Conservation (phyloP, 2,329 filamentous ascomycete species). For the Talaromyces marneffei region DNA sequence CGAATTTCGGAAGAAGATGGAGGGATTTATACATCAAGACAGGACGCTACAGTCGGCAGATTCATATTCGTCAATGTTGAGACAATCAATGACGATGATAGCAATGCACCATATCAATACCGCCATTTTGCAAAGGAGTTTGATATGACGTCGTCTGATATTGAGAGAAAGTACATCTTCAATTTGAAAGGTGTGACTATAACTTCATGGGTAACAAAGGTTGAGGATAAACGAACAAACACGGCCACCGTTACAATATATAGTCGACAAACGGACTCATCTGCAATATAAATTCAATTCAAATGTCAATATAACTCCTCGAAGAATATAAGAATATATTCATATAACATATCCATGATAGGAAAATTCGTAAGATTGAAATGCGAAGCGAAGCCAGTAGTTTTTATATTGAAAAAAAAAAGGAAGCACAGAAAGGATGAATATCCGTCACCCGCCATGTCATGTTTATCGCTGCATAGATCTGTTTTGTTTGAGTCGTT, state of each 20-base stretch:
- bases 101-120: not conserved
- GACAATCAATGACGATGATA: not conserved
- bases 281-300: not conserved
- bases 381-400: not conserved
- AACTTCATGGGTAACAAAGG: conserved; percentile 20
- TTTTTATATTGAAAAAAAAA: not conserved
- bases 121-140: conserved; percentile 1
- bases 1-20: not conserved
- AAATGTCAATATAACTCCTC: conserved; percentile 8
- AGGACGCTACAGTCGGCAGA: not conserved
- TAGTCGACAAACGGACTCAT: not conserved
- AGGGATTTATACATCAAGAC: not conserved
- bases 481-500: conserved; percentile 1
- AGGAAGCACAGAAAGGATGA: not conserved
- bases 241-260: conserved; percentile 2
- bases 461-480: conserved; percentile 8
- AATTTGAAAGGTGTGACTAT: conserved; percentile 26
- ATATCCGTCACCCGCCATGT: not conserved
- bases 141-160: not conserved
- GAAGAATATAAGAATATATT: not conserved
- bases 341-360: not conserved
- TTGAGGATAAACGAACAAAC: not conserved
- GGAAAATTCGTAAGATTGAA: not conserved
- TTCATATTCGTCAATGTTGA: not conserved
- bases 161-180: conserved; percentile 20